Percentiles rank a stretch among this genome's conserved stretches.
These are phyloP conservation scores for Lentinula raphanica DNA, from an alignment of 768 basidiomycete genomes.

Conservation along the genomic window DNA sequence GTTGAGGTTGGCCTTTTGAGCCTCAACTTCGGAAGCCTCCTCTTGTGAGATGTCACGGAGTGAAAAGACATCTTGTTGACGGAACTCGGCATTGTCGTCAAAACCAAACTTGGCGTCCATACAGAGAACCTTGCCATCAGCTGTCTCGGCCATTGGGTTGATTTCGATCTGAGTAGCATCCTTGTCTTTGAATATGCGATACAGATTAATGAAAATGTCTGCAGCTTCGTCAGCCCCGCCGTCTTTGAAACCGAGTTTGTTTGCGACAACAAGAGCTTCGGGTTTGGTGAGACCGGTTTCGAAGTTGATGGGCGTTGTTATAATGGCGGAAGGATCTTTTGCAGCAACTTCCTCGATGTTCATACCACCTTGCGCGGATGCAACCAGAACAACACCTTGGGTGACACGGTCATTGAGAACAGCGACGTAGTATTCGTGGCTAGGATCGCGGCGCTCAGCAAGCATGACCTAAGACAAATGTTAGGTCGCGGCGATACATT, in stretches of 20 bases:
- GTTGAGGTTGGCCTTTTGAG: conserved; percentile 92
- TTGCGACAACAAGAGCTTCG: conserved; percentile 74
- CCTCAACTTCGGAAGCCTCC: conserved; percentile 95
- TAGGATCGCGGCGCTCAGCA: conserved; percentile 87
- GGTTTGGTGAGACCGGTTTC: conserved; percentile 70
- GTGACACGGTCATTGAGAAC: conserved; percentile 90
- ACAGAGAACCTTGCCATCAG: conserved; percentile 89
- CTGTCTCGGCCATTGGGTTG: conserved; percentile 92
- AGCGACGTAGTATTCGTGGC: conserved; percentile 97
- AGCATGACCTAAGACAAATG: conserved; percentile 77
- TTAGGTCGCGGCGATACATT: background rate
- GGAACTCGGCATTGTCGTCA: conserved; percentile 98
- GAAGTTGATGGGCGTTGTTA: conserved; percentile 89
- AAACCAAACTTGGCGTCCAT: conserved; percentile 99
- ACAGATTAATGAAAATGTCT: conserved; percentile 88
- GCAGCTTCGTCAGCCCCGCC: conserved; percentile 76
- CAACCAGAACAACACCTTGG: conserved; percentile 88
- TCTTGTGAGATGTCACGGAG: conserved; percentile 93
- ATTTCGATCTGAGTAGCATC: conserved; percentile 99
- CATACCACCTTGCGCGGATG: conserved; percentile 96
- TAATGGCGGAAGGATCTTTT: conserved; percentile 90
- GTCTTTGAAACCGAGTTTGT: conserved; percentile 83
- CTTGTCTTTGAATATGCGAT: conserved; percentile 97
- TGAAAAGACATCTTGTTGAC: conserved; percentile 83
- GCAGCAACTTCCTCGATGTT: conserved; percentile 99